Conservation (phyloP, 2,329 filamentous ascomycete species). For the Hymenoscyphus infarciens region DNA sequence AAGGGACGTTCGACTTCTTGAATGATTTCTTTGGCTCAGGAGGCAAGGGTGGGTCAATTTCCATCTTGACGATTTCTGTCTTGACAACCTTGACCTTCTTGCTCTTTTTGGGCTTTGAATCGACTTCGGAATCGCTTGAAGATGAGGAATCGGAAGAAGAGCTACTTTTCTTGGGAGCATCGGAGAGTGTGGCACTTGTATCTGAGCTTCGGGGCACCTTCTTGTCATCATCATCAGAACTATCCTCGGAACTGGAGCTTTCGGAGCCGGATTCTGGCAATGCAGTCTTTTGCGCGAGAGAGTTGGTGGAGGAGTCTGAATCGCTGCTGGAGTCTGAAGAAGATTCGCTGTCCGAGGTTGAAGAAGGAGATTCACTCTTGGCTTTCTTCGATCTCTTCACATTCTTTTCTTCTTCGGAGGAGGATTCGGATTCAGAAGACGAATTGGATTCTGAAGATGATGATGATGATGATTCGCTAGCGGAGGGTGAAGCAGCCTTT, state of each 20-base stretch:
- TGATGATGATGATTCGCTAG: slow-evolving; percentile 31
- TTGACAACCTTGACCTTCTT: slow-evolving; percentile 8
- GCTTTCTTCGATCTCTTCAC: slow-evolving; percentile 12
- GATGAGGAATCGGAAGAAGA: slow-evolving; percentile 26
- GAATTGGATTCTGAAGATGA: slow-evolving; percentile 37
- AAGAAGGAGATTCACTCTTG: slow-evolving; percentile 24
- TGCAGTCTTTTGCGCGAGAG: slow-evolving; percentile 30
- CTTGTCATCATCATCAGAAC: slow-evolving; percentile 45
- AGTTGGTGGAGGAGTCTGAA: slow-evolving; percentile 30
- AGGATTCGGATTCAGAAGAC: slow-evolving; percentile 28
- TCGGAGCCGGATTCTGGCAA: slow-evolving; percentile 32
- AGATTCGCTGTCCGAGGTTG: slow-evolving; percentile 28
- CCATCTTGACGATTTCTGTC: slow-evolving; percentile 29
- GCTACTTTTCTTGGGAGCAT: slow-evolving; percentile 28
- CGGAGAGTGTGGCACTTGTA: slow-evolving; percentile 35
- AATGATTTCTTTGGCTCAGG: slow-evolving; percentile 29
- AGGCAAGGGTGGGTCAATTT: slow-evolving; percentile 36
- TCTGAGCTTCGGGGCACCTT: slow-evolving; percentile 27
- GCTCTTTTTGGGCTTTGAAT: slow-evolving; percentile 13
- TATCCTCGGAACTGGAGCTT: slow-evolving; percentile 40
- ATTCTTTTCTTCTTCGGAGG: slow-evolving; percentile 13
- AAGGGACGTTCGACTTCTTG: slow-evolving; percentile 63
- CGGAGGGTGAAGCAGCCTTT: slow-evolving; percentile 31
- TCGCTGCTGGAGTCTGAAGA: slow-evolving; percentile 32
- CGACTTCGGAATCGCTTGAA: slow-evolving; percentile 26